Percentiles rank a stretch among this genome's conserved stretches.
Conservation (phyloP, 208 protist species). For the Naegleria gruberi region DNA sequence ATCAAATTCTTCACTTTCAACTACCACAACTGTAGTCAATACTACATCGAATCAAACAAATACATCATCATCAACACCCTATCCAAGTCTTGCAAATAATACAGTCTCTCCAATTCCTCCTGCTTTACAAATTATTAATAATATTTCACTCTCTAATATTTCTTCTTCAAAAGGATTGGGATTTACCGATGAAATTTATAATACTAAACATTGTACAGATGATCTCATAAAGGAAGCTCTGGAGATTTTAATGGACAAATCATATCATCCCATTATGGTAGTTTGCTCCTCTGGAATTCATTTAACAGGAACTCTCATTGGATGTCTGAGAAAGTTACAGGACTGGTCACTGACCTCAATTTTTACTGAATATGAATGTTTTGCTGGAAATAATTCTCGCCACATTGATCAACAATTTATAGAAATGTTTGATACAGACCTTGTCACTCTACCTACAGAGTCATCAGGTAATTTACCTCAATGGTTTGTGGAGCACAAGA, state of each 20-base stretch:
- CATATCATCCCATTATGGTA: slow-evolving; percentile 75
- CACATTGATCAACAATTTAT: slow-evolving; percentile 90
- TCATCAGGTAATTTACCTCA: background rate
- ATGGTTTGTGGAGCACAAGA: background rate
- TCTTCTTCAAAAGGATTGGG: background rate
- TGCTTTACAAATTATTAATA: background rate
- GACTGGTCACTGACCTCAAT: slow-evolving; percentile 63
- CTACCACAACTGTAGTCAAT: background rate
- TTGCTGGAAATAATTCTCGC: slow-evolving; percentile 75
- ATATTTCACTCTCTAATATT: background rate
- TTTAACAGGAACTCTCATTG: slow-evolving; percentile 67
- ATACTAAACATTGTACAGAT: slow-evolving; percentile 35
- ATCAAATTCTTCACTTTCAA: background rate
- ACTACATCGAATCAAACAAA: background rate
- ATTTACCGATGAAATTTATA: background rate
- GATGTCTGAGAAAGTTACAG: slow-evolving; percentile 70
- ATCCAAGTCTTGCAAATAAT: no score
- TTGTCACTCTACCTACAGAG: background rate
- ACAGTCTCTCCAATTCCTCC: background rate
- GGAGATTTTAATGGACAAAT: slow-evolving; percentile 61
- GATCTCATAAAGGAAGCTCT: slow-evolving; percentile 57
- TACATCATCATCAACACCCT: background rate
- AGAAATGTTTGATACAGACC: slow-evolving; percentile 80
- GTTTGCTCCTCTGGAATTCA: slow-evolving; percentile 67
- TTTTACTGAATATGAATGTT: slow-evolving; percentile 66